These are phyloP conservation scores for Euphorbia schlechtendalii DNA, from an alignment of 441 rosid genomes.

Conservation along the genomic window DNA sequence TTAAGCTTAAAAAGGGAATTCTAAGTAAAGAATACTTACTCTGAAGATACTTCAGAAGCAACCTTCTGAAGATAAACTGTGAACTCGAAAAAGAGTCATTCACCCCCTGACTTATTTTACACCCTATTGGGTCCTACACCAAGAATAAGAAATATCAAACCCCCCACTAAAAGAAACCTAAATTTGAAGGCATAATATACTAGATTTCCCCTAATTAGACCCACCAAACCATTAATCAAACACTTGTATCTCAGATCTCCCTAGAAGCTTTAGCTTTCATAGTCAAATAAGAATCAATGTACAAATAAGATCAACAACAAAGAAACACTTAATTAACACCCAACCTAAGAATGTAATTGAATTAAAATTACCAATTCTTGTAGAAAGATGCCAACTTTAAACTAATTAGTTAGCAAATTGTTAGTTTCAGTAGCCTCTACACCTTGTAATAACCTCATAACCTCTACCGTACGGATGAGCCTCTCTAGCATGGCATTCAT, in stretches of 20 bases:
- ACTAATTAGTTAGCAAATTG: background rate
- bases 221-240: background rate
- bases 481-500: conserved; percentile 54
- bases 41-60: too few species aligned
- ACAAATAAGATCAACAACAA: conserved; percentile 13
- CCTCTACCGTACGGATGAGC: conserved; percentile 67
- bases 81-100: too few species aligned
- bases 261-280: too few species aligned
- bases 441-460: conserved; percentile 72
- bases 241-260: too few species aligned
- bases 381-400: background rate
- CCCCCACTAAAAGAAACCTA: conserved; percentile 8
- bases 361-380: conserved; percentile 17
- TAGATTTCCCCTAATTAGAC: background rate
- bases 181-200: background rate
- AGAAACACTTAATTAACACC: too few species aligned
- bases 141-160: background rate
- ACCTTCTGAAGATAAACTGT: too few species aligned
- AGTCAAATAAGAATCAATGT: conserved; percentile 8
- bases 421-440: conserved; percentile 42
- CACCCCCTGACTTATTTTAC: too few species aligned
- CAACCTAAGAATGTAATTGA: conserved; percentile 9
- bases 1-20: too few species aligned
- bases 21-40: too few species aligned
- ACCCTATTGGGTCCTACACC: too few species aligned